Base-by-base conservation (phyloP, 306 rosid genomes). In the Morella rubra region DNA sequence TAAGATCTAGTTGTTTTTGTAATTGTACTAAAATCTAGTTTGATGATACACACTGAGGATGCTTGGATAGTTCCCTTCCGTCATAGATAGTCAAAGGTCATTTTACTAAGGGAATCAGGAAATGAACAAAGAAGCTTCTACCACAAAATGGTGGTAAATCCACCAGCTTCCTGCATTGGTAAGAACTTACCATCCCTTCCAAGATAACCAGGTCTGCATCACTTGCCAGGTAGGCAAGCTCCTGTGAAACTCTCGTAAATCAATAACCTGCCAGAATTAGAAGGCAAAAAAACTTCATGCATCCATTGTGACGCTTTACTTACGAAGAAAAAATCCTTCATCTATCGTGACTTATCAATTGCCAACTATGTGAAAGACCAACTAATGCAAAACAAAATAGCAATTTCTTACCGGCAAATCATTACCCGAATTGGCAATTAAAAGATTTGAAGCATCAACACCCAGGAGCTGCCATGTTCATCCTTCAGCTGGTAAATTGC, bases 181-280 rank as follows among this genome's bases (percentile, higher is more conserved):
- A 76, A 80, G 68, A 84, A 86, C 89, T 86, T 81, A 95, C 99
- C 99, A 95, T 95, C 79, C 99, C 99, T 90, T 95, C 99, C 84
- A 88, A 81, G 79, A 95, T 72, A 76, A 92, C 97, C 22, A 95
- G 85, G 87, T 92, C 97, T 55, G 97, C 97, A 84, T 90, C 99
- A 77, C 78, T 87, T 40, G 99, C 85, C 65, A 95, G 86, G 89
- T 84, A 87, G 74, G 97, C 96, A 52, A 95, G 88, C 80, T 95
- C 97, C 76, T 89, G 92, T 37, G 99, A 87, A 51, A 92, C 97
- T 22, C 87, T 74, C n/a, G 91, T 20, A 55, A 95, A 90, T 95
- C 97, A 72, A 95, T 92, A 70, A 90, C 97, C 99, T 95, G 83
- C 76, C 65, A 44, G 51, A 62, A 6, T 71, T 41, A 65, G 81